phyloP scores from a whole-genome alignment of 2,329 filamentous ascomycete genomes.

The Nigrospora oryzae region DNA sequence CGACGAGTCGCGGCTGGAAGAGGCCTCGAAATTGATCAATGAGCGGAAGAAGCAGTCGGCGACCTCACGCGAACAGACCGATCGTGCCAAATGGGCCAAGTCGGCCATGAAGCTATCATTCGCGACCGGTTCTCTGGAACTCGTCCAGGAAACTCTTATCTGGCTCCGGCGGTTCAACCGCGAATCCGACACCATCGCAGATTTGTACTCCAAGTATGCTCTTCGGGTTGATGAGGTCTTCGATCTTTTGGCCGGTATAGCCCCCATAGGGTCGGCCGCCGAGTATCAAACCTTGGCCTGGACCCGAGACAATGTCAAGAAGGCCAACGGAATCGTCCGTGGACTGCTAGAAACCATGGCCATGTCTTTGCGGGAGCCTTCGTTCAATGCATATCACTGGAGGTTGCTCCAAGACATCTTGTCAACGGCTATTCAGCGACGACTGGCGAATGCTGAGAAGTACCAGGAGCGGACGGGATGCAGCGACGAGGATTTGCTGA shows the following conservation, averaged over 20 bases:
- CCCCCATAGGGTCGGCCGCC: not conserved
- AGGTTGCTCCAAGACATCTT: not conserved
- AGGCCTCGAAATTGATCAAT: not conserved
- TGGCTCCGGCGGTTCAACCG: conserved; percentile 10
- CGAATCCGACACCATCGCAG: conserved; percentile 1
- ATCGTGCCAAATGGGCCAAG: not conserved
- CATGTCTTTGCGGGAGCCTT: conserved; percentile 4
- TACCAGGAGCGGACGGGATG: not conserved
- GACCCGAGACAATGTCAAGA: not conserved
- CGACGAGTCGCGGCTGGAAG: not conserved
- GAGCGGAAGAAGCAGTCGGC: conserved; percentile 1
- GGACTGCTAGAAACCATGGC: conserved; percentile 4
- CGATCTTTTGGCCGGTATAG: conserved; percentile 7
- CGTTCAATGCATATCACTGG: not conserved
- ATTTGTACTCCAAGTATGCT: not conserved
- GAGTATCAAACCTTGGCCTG: not conserved
- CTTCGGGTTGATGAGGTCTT: conserved; percentile 3
- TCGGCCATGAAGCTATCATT: conserved; percentile 6
- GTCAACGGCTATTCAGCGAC: not conserved
- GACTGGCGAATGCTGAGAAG: not conserved
- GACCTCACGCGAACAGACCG: not conserved
- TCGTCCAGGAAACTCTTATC: conserved; percentile 6
- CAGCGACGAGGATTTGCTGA: conserved; percentile 3
- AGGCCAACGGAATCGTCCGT: conserved; percentile 8
- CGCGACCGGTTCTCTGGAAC: conserved; percentile 7